Base-by-base conservation (phyloP, 2,329 filamentous ascomycete species). In the Tolypocladium guangdongense region DNA sequence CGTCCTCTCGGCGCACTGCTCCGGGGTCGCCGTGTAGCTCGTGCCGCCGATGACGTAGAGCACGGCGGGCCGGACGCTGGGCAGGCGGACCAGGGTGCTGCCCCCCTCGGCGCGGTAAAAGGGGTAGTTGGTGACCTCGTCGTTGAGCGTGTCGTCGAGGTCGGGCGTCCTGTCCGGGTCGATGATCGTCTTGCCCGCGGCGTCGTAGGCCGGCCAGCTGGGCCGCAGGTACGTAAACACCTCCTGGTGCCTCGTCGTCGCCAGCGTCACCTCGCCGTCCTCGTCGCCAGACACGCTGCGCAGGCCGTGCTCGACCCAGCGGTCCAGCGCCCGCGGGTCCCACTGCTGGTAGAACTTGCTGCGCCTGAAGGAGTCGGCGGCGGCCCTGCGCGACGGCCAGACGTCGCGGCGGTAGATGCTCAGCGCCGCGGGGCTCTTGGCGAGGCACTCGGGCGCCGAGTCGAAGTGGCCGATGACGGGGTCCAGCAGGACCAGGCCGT, bases 191-290 rank as follows among this genome's bases (percentile, higher is more conserved):
- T 66, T 65, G 22, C 71, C 73, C 5, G 68, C 58, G 0, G 62
- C 51, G 56, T 72, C 68, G 49, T 71, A 66, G 57, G 73, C 73
- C 8, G 71, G 68, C 66, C 69, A 81, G 55, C 80, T 79, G 0
- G 83, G 80, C 0, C 87, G 79, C 58, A 88, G 70, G 66, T 86
- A 93, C 1, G 84, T 90, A 63, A 89, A 85, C 53, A 93, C 87
- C 72, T 72, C 69, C 39, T 96, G 89, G 67, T 95, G 87, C 62
- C 91, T 90, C 0, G 89, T 86, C 0, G 92, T 97, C 2, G 81
- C 80, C 2, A 93, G 76, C 0, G 89, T 92, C 1, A 90, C 85
- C 36, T 76, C 70, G 18, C 70, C 68, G 18, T 59, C 47, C 24
- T 65, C 65, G 51, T 58, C 50, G 14, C 63, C 63, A 1, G 74